Evolutionary conservation across 345 rosid genomes (phyloP).

Genomic region (Turritis glabra): DNA sequence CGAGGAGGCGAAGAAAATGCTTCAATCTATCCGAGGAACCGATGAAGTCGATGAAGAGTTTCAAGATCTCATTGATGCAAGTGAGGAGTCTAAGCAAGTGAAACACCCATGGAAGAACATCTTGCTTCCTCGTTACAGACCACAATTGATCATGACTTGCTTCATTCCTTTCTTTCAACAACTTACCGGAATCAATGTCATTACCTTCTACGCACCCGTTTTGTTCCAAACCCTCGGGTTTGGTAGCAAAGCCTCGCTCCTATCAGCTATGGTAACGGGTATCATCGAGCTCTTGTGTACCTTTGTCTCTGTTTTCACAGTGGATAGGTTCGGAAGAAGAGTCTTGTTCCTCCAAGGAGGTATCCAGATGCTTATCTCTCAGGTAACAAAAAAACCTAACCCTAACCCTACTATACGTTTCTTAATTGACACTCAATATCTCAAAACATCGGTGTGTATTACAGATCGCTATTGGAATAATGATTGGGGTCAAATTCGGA

Average conservation of each 20-base stretch:
- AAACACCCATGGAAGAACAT: conserved; percentile 72
- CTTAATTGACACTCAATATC: not conserved
- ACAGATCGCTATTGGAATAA: conserved; percentile 44
- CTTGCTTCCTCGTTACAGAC: conserved; percentile 53
- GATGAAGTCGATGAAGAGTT: conserved; percentile 59
- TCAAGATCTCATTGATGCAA: conserved; percentile 60
- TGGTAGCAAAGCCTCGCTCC: conserved; percentile 65
- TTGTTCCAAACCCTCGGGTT: conserved; percentile 74
- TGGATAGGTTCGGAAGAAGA: conserved; percentile 65
- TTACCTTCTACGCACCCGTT: conserved; percentile 78
- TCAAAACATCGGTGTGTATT: not conserved
- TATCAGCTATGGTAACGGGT: conserved; percentile 69
- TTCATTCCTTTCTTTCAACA: conserved; percentile 77
- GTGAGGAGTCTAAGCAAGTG: conserved; percentile 58
- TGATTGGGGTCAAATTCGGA: conserved; percentile 58
- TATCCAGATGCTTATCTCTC: conserved; percentile 63
- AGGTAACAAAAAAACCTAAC: conserved; percentile 46
- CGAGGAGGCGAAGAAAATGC: conserved; percentile 62
- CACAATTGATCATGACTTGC: conserved; percentile 54
- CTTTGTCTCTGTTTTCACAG: conserved; percentile 53
- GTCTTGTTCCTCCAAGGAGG: conserved; percentile 78
- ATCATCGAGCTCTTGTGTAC: conserved; percentile 67
- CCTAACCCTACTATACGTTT: conserved; percentile 3
- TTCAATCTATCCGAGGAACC: conserved; percentile 58
- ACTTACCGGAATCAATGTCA: conserved; percentile 72